phyloP scores from a whole-genome alignment of 2,329 filamentous ascomycete species.

The Lizonia empirigonia region DNA sequence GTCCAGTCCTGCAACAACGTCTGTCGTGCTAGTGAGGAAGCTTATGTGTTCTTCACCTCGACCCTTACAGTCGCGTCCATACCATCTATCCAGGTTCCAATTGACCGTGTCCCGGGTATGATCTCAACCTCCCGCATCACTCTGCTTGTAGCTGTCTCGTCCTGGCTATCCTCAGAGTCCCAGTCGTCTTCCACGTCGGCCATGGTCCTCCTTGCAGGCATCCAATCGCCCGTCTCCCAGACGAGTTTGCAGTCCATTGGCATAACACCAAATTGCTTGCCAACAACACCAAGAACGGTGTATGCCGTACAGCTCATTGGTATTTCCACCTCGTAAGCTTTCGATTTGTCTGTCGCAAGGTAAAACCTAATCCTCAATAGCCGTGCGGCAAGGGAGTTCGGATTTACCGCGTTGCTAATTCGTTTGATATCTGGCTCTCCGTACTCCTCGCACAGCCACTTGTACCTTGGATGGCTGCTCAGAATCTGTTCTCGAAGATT shows the following conservation, averaged over 20 bases:
- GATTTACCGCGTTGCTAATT: conserved; percentile 60
- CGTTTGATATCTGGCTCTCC: conserved; percentile 71
- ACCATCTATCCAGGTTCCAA: conserved; percentile 84
- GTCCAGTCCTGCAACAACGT: no score
- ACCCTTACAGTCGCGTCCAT: conserved; percentile 73
- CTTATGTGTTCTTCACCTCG: conserved; percentile 53
- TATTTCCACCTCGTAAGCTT: conserved; percentile 55
- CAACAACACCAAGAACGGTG: conserved; percentile 77
- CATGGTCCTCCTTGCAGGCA: conserved; percentile 69
- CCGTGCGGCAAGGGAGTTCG: conserved; percentile 80
- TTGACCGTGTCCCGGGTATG: conserved; percentile 75
- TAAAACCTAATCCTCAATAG: conserved; percentile 68
- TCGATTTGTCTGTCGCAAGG: conserved; percentile 19
- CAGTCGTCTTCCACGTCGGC: conserved; percentile 61
- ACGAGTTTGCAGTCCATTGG: conserved; percentile 71
- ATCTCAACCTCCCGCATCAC: conserved; percentile 81
- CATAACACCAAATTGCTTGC: conserved; percentile 68
- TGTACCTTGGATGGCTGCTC: conserved; percentile 71
- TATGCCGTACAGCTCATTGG: conserved; percentile 83
- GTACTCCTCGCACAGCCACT: conserved; percentile 74
- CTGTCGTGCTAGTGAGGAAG: no score
- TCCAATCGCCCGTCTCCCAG: conserved; percentile 92
- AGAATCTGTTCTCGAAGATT: conserved; percentile 62
- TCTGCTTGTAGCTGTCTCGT: conserved; percentile 69
- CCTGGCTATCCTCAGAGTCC: conserved; percentile 51